These are phyloP conservation scores for Rosa lucieae DNA, from an alignment of 306 rosid genomes.

Conservation along the genomic window DNA sequence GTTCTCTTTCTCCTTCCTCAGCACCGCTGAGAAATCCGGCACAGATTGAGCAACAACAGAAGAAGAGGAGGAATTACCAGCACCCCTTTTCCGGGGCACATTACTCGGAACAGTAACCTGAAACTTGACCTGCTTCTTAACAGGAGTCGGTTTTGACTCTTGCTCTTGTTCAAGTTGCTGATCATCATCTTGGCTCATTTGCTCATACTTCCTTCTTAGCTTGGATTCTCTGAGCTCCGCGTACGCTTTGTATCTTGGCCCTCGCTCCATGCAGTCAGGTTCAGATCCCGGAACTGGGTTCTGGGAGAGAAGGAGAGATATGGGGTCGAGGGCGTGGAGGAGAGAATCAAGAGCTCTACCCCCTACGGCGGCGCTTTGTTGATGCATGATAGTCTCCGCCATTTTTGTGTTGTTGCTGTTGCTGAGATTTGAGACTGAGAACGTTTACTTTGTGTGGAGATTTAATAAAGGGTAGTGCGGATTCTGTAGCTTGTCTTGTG, in stretches of 20 bases:
- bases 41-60: slow-evolving; percentile 84
- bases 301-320: slow-evolving; percentile 59
- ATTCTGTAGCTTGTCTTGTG: slow-evolving; percentile 17
- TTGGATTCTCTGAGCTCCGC: slow-evolving; percentile 61
- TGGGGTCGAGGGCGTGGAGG: slow-evolving; percentile 67
- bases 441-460: slow-evolving; percentile 7
- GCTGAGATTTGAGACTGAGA: neutral
- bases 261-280: slow-evolving; percentile 56
- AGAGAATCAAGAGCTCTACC: slow-evolving; percentile 33
- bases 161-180: slow-evolving; percentile 22
- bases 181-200: slow-evolving; percentile 12
- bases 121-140: slow-evolving; percentile 71
- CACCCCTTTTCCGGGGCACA: slow-evolving; percentile 32
- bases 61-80: slow-evolving; percentile 14
- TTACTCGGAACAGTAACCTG: slow-evolving; percentile 22
- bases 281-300: slow-evolving; percentile 30
- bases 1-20: slow-evolving; percentile 89
- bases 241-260: slow-evolving; percentile 75
- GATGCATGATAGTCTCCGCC: slow-evolving; percentile 38
- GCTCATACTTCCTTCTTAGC: slow-evolving; percentile 42
- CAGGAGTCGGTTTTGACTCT: slow-evolving; percentile 33
- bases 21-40: slow-evolving; percentile 70
- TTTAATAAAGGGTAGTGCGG: slow-evolving; percentile 13
- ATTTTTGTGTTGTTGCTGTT: slow-evolving; percentile 25
- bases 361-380: slow-evolving; percentile 8